Conservation (phyloP, 1,284 basidiomycete genomes). For the Coriolopsis trogii region DNA sequence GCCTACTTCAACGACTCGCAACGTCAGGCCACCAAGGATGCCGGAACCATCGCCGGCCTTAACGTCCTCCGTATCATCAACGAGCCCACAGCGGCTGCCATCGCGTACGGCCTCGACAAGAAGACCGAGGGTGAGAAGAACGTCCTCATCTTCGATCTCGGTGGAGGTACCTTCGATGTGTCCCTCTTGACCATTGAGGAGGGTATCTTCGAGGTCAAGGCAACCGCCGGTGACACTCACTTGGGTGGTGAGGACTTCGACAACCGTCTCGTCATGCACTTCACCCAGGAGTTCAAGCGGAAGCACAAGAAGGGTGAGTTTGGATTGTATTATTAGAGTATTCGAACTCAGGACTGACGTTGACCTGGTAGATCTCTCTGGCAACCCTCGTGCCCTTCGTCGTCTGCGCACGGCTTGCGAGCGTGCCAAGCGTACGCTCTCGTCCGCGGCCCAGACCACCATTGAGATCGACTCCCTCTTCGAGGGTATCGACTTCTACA, state of each 20-base stretch:
- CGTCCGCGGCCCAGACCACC: slow-evolving; percentile 94
- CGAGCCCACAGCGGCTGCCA: slow-evolving; percentile 94
- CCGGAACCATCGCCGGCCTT: slow-evolving; percentile 87
- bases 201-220: slow-evolving; percentile 99
- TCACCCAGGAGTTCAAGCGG: slow-evolving; percentile 98
- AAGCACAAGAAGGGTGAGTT: slow-evolving; percentile 94
- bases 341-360: slow-evolving; percentile 25
- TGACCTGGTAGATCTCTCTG: slow-evolving; percentile 69
- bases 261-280: slow-evolving; percentile 98
- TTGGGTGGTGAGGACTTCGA: slow-evolving; percentile 99
- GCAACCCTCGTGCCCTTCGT: slow-evolving; percentile 94
- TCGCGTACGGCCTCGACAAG: slow-evolving; percentile 94
- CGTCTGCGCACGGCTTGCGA: slow-evolving; percentile 98
- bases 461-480: slow-evolving; percentile 99
- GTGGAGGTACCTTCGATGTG: slow-evolving; percentile 99
- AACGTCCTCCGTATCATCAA: slow-evolving; percentile 97
- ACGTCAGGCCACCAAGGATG: slow-evolving; percentile 95
- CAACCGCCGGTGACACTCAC: slow-evolving; percentile 98
- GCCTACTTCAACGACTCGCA: slow-evolving; percentile 99
- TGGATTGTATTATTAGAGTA: slow-evolving; percentile 29
- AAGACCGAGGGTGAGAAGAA: slow-evolving; percentile 89
- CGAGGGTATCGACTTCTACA: slow-evolving; percentile 99
- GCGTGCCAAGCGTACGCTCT: slow-evolving; percentile 98
- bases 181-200: slow-evolving; percentile 98
- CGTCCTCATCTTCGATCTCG: slow-evolving; percentile 97